These are phyloP conservation scores for barley (Hordeum vulgare) DNA, from an alignment of 176 grass and related monocot genomes.

Conservation along the genomic window MorexV3_pseudomolecules_assembly NC_058523.1:528656991-528657490, in stretches of 20 bases:
- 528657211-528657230: not conserved
- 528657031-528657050: not conserved
- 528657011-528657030: not conserved
- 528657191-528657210: not conserved
- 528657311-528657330: not conserved
- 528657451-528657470: not conserved
- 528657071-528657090: conserved; percentile 28
- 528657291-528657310: not conserved
- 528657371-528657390: not conserved
- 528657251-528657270: not conserved
- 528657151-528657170: conserved; percentile 5
- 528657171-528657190: not conserved
- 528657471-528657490: not conserved
- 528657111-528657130: conserved; percentile 12
- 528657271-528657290: not conserved
- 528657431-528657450: not conserved
- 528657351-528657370: not conserved
- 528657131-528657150: conserved; percentile 11
- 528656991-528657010: conserved; percentile 31
- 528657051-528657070: not conserved
- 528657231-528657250: not conserved
- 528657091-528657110: conserved; percentile 23
- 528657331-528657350: not conserved
- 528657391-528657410: not conserved
- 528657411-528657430: not conserved